Evolutionary conservation across 805 yeast species (phyloP), one percentile per base, ranked within the genome.

Genomic region (Metschnikowia proteae): DNA sequence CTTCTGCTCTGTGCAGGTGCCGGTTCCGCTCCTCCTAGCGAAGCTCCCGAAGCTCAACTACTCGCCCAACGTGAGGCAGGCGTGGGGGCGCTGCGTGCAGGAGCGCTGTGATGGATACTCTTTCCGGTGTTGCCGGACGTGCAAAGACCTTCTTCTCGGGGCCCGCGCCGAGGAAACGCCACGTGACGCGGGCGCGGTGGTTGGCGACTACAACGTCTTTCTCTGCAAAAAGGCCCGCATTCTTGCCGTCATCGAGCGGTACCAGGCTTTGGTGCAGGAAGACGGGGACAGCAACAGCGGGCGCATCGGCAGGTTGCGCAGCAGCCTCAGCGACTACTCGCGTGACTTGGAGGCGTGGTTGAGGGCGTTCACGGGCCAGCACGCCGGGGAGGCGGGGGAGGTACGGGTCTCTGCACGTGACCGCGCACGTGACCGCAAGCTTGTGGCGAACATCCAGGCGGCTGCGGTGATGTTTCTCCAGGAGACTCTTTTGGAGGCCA

Each of bases 1-100:
- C 71, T 51, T 57, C 22, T 92, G 99, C 63, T 89, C 97, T 0
- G 80, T 82, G 61, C 80, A 81, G 47, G 83, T 88, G 0, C 88
- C 88, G 0, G 56, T 84, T 1, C 62, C 61, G 22, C 58, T 71
- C 9, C 57, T 80, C 13, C 52, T 73, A 31, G 64, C 64, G n/a
- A 64, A 72, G 34, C 58, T 78, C 44, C 67, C 67, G 1, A 49
- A 61, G n/a, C 60, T 71, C 43, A 72, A 70, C 49, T 71, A 66
- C 46, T 54, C 69, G 5, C 58, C 63, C 1, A 47, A 52, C 11
- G 67, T 66, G 4, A 49, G 52, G 35, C 32, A 33, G 6, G 51
- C 64, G 43, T 50, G 63, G 52, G 33, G 27, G 17, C 29, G 36
- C 10, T 42, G 37, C 25, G 27, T 42, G 31, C 38, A 32, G 27